Evolutionary conservation across 805 yeast genomes (phyloP).

Genomic region (Starmerella cellae): DNA sequence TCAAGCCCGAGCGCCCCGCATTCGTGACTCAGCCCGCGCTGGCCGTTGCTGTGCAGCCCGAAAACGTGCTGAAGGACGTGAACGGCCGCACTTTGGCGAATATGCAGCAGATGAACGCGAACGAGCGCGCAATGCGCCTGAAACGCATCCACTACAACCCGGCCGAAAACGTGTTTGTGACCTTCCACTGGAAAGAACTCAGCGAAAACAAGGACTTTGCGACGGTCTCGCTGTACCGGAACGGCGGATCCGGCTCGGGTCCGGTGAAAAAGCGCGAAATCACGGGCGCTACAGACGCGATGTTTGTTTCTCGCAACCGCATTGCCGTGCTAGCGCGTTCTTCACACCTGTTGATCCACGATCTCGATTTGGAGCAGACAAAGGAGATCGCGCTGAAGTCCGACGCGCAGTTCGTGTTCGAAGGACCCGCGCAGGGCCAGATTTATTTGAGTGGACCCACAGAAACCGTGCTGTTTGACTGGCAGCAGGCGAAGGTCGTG

Average conservation of each 20-base stretch:
- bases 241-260: slow-evolving; percentile 38
- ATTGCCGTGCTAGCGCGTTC: slow-evolving; percentile 66
- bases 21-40: slow-evolving; percentile 48
- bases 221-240: slow-evolving; percentile 47
- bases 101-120: not conserved
- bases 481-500: slow-evolving; percentile 75
- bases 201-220: slow-evolving; percentile 1
- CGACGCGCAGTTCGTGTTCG: slow-evolving; percentile 40
- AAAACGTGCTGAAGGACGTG: slow-evolving; percentile 44
- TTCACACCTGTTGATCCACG: slow-evolving; percentile 67
- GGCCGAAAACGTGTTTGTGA: slow-evolving; percentile 73
- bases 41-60: slow-evolving; percentile 53
- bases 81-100: slow-evolving; percentile 65
- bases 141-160: slow-evolving; percentile 59
- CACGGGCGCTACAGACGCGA: slow-evolving; percentile 61
- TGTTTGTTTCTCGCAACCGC: slow-evolving; percentile 88
- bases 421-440: slow-evolving; percentile 68
- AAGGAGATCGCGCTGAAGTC: slow-evolving; percentile 57
- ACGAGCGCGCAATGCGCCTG: slow-evolving; percentile 31
- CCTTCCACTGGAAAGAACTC: slow-evolving; percentile 33
- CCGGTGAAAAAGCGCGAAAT: not conserved
- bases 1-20: slow-evolving; percentile 97
- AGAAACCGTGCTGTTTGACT: slow-evolving; percentile 72
- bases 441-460: slow-evolving; percentile 60
- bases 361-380: slow-evolving; percentile 67